Evolutionary conservation across 2,329 filamentous ascomycete genomes (phyloP), one percentile per base, ranked within the genome.

Genomic region (Botrytis fabae): DNA sequence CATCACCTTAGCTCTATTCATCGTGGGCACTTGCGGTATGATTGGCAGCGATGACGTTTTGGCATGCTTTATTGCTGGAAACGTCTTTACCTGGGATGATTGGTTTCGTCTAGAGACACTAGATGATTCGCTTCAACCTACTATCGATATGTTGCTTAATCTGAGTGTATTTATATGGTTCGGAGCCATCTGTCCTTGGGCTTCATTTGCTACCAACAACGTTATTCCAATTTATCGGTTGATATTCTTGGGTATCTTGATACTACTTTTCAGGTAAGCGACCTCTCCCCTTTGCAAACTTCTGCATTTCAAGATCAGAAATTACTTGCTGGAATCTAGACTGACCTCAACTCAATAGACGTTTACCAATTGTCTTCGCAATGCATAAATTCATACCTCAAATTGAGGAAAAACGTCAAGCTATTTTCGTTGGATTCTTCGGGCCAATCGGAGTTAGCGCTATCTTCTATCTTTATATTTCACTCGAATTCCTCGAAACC

Each of bases 121-220:
- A 78, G 95, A 97, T 77, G 95, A 98, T 81, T 95, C 93, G 2
- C 87, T 98, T n/a, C 94, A 98, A 80, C 94, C 94, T 0, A 97
- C 94, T 0, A 92, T 98, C 63, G 94, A 98, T 81, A 97, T 97
- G 94, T 86, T 98, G 2, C 90, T 98, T 73, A 98, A 98, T 80
- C 51, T 80, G 20, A 86, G 91, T 28, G 88, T 98, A 57, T 98
- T 98, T 81, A 89, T 97, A 82, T 98, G 94, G 94, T 95, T 93
- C 78, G 94, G 94, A 5, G 93, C 93, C 0, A 89, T 95, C 18
- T 93, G 92, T 73, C 95, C 95, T 0, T 98, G 95, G 95, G 81
- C 84, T 7, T 84, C 83, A 40, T 97, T 98, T 76, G 82, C 86
- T 0, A 77, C 85, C 22, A 95, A 93, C 80, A 80, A 84, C 14